Evolutionary conservation across 306 rosid species (phyloP).

Genomic region (Astragalus membranaceus): DNA sequence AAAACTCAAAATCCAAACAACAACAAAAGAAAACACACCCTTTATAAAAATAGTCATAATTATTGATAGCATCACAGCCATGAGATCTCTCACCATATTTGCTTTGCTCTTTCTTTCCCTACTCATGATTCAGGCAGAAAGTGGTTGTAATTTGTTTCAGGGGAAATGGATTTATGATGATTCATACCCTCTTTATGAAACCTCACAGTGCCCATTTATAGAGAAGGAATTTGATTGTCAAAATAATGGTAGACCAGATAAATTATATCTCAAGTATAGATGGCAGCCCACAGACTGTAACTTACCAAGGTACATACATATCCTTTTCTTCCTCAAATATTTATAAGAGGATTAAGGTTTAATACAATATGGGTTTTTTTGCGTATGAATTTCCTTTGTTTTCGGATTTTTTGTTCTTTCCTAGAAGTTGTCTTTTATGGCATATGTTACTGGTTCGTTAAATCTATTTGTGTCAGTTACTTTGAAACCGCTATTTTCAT

Average conservation of each 20-base stretch:
- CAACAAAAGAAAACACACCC: not conserved
- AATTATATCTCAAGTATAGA: slow-evolving; percentile 51
- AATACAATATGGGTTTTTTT: not conserved
- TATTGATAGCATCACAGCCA: not conserved
- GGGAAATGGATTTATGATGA: slow-evolving; percentile 62
- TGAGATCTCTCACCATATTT: slow-evolving; percentile 21
- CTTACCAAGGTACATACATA: slow-evolving; percentile 44
- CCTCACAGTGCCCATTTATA: slow-evolving; percentile 47
- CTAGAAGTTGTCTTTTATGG: not conserved
- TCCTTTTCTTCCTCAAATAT: not conserved
- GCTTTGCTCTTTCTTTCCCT: not conserved
- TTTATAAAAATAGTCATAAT: not conserved
- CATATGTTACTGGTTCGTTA: not conserved
- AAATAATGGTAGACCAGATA: slow-evolving; percentile 60
- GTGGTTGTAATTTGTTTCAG: slow-evolving; percentile 41
- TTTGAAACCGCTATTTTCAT: not conserved
- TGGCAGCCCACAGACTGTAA: slow-evolving; percentile 70
- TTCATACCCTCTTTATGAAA: slow-evolving; percentile 52
- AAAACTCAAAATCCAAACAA: not conserved
- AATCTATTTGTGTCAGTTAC: not conserved
- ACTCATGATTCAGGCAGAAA: not conserved
- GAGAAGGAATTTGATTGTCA: slow-evolving; percentile 55
- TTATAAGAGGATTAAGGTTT: not conserved
- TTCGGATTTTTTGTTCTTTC: not conserved
- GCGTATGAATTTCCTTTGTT: not conserved